phyloP scores from a whole-genome alignment of 768 basidiomycete genomes.

The Lactifluus rugatus region DNA sequence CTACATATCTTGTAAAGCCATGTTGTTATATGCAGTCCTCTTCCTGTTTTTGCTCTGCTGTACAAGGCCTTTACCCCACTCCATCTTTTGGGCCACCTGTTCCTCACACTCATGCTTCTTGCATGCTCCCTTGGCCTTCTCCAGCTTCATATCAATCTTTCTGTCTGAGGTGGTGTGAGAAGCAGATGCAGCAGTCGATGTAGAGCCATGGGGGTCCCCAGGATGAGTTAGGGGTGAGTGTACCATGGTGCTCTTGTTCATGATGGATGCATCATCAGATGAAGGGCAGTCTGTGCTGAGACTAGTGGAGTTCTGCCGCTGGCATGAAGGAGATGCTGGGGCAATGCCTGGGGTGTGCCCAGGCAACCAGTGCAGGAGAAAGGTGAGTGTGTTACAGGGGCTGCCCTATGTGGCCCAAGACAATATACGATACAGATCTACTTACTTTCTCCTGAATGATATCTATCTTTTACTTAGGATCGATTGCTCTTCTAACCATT shows the following conservation, averaged over 20 bases:
- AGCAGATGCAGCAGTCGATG: constrained; percentile 47
- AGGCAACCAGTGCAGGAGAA: too few relatives aligned
- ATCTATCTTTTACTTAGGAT: too few relatives aligned
- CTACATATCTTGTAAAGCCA: constrained; percentile 67
- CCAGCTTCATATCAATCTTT: constrained; percentile 82
- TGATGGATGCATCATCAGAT: constrained; percentile 36
- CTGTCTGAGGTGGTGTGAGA: constrained; percentile 68
- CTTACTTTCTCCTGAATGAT: too few relatives aligned
- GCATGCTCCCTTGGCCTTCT: constrained; percentile 73
- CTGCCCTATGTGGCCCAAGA: too few relatives aligned
- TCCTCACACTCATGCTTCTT: constrained; percentile 76
- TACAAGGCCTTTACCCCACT: constrained; percentile 95
- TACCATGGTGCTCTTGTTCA: constrained; percentile 57
- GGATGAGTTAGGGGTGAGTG: constrained; percentile 68
- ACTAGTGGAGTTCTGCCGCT: too few relatives aligned
- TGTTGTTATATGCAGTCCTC: constrained; percentile 56
- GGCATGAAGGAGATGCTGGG: too few relatives aligned
- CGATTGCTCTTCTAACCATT: too few relatives aligned
- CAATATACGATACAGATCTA: too few relatives aligned
- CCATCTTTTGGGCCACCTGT: constrained; percentile 85
- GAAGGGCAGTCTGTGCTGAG: constrained; percentile 40
- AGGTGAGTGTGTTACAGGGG: too few relatives aligned
- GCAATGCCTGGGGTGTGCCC: too few relatives aligned
- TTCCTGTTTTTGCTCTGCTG: constrained; percentile 59
- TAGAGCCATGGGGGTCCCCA: constrained; percentile 60